phyloP scores from a whole-genome alignment of 2,329 filamentous ascomycete genomes.

The Elsinoe perseae region DNA sequence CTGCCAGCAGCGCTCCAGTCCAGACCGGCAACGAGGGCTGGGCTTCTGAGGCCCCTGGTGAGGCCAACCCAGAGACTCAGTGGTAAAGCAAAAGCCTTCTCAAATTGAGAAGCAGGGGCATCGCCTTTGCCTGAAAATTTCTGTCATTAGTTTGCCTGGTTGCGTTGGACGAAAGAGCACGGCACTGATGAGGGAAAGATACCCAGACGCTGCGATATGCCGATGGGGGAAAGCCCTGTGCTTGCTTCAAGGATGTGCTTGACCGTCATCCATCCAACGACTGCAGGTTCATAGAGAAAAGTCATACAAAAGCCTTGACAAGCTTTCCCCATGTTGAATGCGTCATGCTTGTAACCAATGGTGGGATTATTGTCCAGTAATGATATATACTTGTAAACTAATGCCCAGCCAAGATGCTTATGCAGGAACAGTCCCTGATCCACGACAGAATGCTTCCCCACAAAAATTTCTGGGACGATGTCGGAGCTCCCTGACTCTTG shows the following conservation, averaged over 20 bases:
- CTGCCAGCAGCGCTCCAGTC: slow-evolving; percentile 46
- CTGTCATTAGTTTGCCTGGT: slow-evolving; percentile 20
- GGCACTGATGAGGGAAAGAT: slow-evolving; percentile 99
- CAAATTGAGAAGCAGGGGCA: not conserved
- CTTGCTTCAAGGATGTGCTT: slow-evolving; percentile 78
- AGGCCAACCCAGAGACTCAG: slow-evolving; percentile 32
- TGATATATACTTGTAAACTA: not conserved
- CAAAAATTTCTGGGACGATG: slow-evolving; percentile 15
- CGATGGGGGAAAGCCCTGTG: slow-evolving; percentile 97
- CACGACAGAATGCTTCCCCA: slow-evolving; percentile 11
- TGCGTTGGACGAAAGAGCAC: slow-evolving; percentile 44
- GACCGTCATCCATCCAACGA: slow-evolving; percentile 57
- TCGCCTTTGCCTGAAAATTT: slow-evolving; percentile 10
- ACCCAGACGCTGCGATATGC: slow-evolving; percentile 52
- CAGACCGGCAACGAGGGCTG: slow-evolving; percentile 47
- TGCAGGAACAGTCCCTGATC: slow-evolving; percentile 12
- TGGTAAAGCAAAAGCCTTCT: slow-evolving; percentile 37
- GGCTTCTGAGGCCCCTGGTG: slow-evolving; percentile 35
- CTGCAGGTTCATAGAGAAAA: slow-evolving; percentile 13
- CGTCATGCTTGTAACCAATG: not conserved
- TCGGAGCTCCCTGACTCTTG: slow-evolving; percentile 16
- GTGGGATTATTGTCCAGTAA: not conserved
- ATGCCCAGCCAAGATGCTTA: not conserved
- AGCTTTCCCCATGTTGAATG: slow-evolving; percentile 15
- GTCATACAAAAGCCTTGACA: slow-evolving; percentile 16